Conservation (phyloP, 495 filamentous ascomycete genomes). For the Podospora pseudocomata region DNA sequence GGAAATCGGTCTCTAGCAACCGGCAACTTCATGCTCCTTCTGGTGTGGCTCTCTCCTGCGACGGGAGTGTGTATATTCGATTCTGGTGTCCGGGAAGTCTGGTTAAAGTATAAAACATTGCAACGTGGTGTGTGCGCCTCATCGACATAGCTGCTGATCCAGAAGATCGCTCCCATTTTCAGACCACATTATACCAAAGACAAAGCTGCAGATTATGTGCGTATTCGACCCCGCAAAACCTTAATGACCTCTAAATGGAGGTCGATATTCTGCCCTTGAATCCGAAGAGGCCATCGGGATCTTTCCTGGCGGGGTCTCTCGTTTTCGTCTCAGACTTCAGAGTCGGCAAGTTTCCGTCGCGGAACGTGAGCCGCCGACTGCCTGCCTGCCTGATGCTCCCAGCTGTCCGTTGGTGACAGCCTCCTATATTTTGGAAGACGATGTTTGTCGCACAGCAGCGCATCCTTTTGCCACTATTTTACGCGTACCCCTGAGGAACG, state of each 20-base stretch:
- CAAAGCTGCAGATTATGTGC: background rate
- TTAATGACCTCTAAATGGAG: background rate
- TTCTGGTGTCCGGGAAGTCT: background rate
- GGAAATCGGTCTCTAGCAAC: background rate
- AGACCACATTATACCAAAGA: background rate
- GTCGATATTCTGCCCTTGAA: background rate
- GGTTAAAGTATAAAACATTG: background rate
- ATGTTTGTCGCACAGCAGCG: background rate
- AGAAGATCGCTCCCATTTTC: background rate
- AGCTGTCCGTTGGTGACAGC: background rate
- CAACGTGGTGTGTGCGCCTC: background rate
- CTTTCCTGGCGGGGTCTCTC: background rate
- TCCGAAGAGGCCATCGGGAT: background rate
- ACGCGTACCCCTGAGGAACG: background rate
- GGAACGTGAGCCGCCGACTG: background rate
- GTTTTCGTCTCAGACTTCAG: background rate
- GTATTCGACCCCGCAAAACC: constrained; percentile 2
- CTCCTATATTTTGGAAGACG: background rate
- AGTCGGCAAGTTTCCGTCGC: background rate
- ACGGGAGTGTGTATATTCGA: background rate
- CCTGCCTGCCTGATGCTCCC: background rate
- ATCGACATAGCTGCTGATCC: background rate
- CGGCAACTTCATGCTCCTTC: background rate
- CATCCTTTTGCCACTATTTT: background rate
- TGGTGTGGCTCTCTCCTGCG: background rate